Evolutionary conservation across 331 rosid genomes (phyloP).

Genomic region (Rhamnella rubrinervis): DNA sequence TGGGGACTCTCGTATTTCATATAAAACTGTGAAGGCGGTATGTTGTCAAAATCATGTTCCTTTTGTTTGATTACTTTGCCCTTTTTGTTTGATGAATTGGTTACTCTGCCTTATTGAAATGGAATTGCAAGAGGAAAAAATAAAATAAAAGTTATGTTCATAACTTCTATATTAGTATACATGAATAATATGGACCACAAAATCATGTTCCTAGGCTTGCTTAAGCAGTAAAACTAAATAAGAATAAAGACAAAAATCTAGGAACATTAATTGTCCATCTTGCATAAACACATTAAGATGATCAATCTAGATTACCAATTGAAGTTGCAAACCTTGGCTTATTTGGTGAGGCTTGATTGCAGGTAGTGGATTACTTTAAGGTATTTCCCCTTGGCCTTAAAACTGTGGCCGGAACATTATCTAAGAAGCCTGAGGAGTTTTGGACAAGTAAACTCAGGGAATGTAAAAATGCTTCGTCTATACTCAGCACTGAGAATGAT

Average conservation of each 20-base stretch:
- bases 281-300: neutral
- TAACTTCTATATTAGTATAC: too few relatives aligned
- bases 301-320: neutral
- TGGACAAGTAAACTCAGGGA: slow-evolving; percentile 21
- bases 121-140: neutral
- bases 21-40: slow-evolving; percentile 38
- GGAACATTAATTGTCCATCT: neutral
- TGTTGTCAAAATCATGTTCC: neutral
- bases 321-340: neutral
- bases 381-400: slow-evolving; percentile 46
- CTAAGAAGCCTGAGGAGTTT: neutral
- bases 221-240: neutral
- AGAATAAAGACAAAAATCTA: neutral
- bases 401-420: slow-evolving; percentile 36
- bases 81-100: too few relatives aligned
- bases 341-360: slow-evolving; percentile 14
- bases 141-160: too few relatives aligned
- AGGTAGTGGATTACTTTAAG: slow-evolving; percentile 49
- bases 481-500: slow-evolving; percentile 14
- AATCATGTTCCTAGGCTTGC: too few relatives aligned
- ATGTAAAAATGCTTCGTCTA: slow-evolving; percentile 27
- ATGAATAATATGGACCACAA: too few relatives aligned
- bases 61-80: neutral
- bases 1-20: slow-evolving; percentile 14
- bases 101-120: neutral